Evolutionary conservation across 2,329 filamentous ascomycete species (phyloP).

Genomic region (Talaromyces funiculosus): DNA sequence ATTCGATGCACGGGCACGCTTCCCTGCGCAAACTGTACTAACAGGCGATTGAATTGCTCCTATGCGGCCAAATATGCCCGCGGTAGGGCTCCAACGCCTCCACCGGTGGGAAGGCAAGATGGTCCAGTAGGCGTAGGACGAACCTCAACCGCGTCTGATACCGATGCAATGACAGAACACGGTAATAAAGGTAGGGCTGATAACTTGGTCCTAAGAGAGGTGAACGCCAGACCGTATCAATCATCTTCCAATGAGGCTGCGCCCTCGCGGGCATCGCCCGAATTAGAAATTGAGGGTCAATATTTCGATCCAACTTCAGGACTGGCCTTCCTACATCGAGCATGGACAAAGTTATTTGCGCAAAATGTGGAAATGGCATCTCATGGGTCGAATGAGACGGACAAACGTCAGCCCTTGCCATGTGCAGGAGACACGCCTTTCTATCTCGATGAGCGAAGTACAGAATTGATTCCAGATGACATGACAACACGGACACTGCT

Average conservation of each 20-base stretch:
- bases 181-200: not conserved
- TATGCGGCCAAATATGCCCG: conserved; percentile 48
- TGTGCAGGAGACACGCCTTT: conserved; percentile 27
- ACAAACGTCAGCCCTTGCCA: conserved; percentile 33
- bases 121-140: not conserved
- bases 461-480: not conserved
- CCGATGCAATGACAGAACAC: conserved; percentile 16
- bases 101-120: conserved; percentile 21
- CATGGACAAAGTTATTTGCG: conserved; percentile 38
- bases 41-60: conserved; percentile 35
- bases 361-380: conserved; percentile 19
- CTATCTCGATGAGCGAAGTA: not conserved
- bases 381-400: conserved; percentile 37
- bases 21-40: conserved; percentile 35
- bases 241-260: not conserved
- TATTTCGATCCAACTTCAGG: conserved; percentile 47
- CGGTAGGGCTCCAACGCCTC: conserved; percentile 36
- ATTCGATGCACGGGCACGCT: conserved; percentile 37
- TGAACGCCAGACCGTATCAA: not conserved
- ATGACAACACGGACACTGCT: not conserved
- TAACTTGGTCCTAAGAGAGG: not conserved
- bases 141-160: not conserved
- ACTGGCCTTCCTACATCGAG: conserved; percentile 46
- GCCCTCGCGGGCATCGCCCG: not conserved
- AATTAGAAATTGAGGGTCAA: conserved; percentile 26